Percentiles rank a stretch among this genome's conserved stretches.
These are phyloP conservation scores for Hypomyces rosellus DNA, from an alignment of 2,329 filamentous ascomycete genomes.

Conservation along the genomic window DNA sequence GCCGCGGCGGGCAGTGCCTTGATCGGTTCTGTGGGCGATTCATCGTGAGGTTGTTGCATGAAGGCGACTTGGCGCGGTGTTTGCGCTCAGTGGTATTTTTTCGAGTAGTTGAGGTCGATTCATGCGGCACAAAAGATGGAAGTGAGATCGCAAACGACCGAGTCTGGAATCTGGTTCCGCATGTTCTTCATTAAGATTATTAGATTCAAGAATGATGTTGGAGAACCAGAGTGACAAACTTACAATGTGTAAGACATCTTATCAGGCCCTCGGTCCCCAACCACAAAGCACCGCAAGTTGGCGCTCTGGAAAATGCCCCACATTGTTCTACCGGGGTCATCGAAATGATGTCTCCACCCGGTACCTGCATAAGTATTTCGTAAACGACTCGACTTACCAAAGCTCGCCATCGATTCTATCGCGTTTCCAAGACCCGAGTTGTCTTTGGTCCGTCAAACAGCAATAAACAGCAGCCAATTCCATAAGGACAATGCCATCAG, in stretches of 20 bases:
- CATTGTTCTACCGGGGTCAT: constrained; percentile 13
- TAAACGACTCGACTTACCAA: background rate
- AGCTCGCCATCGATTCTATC: background rate
- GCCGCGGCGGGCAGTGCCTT: constrained; percentile 63
- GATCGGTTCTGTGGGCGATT: constrained; percentile 58
- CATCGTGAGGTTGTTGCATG: constrained; percentile 65
- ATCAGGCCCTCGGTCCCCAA: background rate
- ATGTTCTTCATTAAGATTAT: constrained; percentile 19
- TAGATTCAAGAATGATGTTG: background rate
- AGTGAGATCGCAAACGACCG: constrained; percentile 17
- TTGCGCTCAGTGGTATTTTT: constrained; percentile 12
- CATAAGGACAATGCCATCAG: constrained; percentile 40
- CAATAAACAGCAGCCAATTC: background rate
- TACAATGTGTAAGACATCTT: constrained; percentile 4
- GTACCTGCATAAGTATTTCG: constrained; percentile 19
- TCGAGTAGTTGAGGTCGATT: constrained; percentile 6
- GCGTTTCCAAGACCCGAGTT: background rate
- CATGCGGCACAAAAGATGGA: constrained; percentile 12
- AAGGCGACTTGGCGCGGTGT: constrained; percentile 31
- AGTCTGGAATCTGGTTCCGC: constrained; percentile 19
- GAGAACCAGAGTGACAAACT: constrained; percentile 1
- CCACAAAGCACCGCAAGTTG: background rate
- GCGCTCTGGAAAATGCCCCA: constrained; percentile 4
- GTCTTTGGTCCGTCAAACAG: background rate
- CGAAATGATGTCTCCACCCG: constrained; percentile 9